These are phyloP conservation scores for Podospora tetraspora DNA, from an alignment of 495 filamentous ascomycete species.

Conservation along the genomic window DNA sequence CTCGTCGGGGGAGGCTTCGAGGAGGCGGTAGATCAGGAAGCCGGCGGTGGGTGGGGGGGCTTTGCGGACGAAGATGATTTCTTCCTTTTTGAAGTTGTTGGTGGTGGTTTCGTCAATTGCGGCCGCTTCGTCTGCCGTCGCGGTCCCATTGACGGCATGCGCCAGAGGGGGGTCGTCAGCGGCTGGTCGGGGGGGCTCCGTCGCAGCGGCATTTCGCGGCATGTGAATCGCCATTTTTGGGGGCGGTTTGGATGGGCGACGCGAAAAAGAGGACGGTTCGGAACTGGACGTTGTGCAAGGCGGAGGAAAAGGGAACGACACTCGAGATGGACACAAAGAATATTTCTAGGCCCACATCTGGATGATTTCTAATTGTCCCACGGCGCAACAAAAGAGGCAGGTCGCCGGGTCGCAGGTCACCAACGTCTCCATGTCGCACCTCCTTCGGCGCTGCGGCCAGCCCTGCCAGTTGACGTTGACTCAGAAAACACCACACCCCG, in stretches of 20 bases:
- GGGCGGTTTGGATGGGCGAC: background rate
- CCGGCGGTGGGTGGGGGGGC: background rate
- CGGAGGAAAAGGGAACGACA: background rate
- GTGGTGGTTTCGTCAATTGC: background rate
- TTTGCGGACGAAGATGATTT: conserved; percentile 33
- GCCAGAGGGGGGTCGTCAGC: conserved; percentile 1
- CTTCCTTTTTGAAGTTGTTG: conserved; percentile 24
- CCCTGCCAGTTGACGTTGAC: conserved; percentile 5
- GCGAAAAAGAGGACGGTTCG: background rate
- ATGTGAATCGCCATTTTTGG: conserved; percentile 10
- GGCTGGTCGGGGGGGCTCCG: background rate
- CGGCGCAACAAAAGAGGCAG: conserved; percentile 4
- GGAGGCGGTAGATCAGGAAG: conserved; percentile 35
- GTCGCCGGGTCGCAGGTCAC: background rate
- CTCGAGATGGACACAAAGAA: background rate
- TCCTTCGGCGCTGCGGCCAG: background rate
- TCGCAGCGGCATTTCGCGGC: conserved; percentile 1
- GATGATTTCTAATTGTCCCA: conserved; percentile 19
- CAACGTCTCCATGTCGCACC: background rate
- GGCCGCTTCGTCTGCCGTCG: background rate
- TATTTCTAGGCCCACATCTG: background rate
- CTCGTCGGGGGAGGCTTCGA: conserved; percentile 18
- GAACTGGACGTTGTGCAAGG: background rate
- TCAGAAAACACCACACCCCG: conserved; percentile 7
- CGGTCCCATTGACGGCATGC: conserved; percentile 10